Evolutionary conservation across 306 rosid genomes (phyloP).

Genomic region (Fragaria iinumae): DNA sequence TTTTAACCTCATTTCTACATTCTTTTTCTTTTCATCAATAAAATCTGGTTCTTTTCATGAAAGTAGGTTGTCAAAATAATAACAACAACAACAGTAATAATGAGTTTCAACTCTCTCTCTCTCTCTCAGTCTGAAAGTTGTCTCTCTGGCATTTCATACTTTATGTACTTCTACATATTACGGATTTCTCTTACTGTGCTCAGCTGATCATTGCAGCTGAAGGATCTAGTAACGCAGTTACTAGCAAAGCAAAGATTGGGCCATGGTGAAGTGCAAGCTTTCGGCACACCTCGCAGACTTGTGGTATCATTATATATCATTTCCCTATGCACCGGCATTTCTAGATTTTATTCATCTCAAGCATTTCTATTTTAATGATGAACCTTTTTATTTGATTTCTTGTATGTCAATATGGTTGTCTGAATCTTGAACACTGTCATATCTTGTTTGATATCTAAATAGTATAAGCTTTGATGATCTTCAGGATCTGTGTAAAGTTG

Average conservation of each 20-base stretch:
- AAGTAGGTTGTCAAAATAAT: not conserved
- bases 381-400: not conserved
- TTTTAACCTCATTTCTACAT: not conserved
- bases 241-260: conserved; percentile 72
- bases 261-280: conserved; percentile 70
- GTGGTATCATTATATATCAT: conserved; percentile 54
- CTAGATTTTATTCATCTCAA: not conserved
- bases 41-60: not conserved
- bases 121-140: not conserved
- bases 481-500: not conserved
- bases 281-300: conserved; percentile 80
- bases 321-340: conserved; percentile 4
- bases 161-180: conserved; percentile 16
- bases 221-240: conserved; percentile 52
- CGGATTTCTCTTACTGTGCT: conserved; percentile 30
- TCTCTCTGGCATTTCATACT: too few species aligned
- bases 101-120: not conserved
- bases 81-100: not conserved
- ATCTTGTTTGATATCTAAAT: not conserved
- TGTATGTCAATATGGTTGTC: not conserved
- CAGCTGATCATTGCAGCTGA: conserved; percentile 61
- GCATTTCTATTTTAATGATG: not conserved
- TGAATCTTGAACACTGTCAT: not conserved
- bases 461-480: not conserved
- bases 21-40: not conserved